Base-by-base conservation (phyloP, 352 stramenopile genomes). In the Phytopythium chamaehyphon region DNA sequence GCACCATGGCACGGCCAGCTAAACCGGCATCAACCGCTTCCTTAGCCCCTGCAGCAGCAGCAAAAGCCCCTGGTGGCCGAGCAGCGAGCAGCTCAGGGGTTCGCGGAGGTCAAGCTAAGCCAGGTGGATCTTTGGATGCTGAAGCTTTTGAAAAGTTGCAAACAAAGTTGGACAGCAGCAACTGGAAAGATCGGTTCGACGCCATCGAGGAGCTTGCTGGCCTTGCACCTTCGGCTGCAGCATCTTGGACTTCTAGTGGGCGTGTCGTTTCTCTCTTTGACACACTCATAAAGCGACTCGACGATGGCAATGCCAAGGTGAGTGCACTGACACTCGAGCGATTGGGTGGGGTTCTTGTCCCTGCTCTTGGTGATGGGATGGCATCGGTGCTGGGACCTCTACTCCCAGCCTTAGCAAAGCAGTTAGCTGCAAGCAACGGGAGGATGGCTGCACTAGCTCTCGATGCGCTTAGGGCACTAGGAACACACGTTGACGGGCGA, bases 171-270 rank as follows among this genome's bases (percentile, higher is more conserved):
- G 68, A 85, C 6, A 90, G 76, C 45, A 78, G 56, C 56, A 90
- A 90, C 53, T 93, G 80, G 83, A 90, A 88, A 62, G 80, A 90
- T 40, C 79, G 83, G 0, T 83, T 82, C 21, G 74, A 90, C 6
- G 80, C 77, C 5, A 53, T 93, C 0, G 59, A 61, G 7, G 70
- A 82, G 12, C 51, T 53, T 8, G 51, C 67, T 23, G 19, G 24
- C 6, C 45, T 51, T 14, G 45, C 18, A 14, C 14, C 45, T 0
- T 48, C 31, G 2, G 18, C 48, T 0, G 57, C 57, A 9, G 14
- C 33, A 0, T 57, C 46, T 2, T 56, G 83, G 7, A 63, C 47
- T 2, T 61, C 75, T n/a, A 83, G 50, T 19, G 64, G 72, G 6
- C 74, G 79, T n/a, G 51, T 90, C 38, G 51, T 85, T 0, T 44